These are phyloP conservation scores for Tritrichomonas musculus DNA, from an alignment of 208 protist genomes.

Conservation along the genomic window DNA sequence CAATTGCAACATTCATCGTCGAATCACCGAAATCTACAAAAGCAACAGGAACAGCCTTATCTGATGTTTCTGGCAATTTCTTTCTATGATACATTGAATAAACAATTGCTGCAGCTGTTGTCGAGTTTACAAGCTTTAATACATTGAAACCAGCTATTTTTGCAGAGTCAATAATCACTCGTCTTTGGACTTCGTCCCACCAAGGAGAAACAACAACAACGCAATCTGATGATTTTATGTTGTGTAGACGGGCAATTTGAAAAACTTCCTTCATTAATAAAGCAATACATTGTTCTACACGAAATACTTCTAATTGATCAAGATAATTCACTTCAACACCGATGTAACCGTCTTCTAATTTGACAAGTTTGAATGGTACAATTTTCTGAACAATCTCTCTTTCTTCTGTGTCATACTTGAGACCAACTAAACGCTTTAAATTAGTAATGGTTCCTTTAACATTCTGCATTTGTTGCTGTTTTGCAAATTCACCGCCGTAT, in stretches of 20 bases:
- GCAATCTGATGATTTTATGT: neutral
- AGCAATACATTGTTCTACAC: conserved; percentile 34
- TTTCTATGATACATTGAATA: conserved; percentile 39
- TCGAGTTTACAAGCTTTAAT: conserved; percentile 40
- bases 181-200: conserved; percentile 40
- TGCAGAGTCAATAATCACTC: conserved; percentile 43
- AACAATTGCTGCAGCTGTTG: conserved; percentile 39
- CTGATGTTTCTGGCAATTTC: conserved; percentile 13
- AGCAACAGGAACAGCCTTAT: conserved; percentile 21
- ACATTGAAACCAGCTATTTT: conserved; percentile 41
- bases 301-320: neutral
- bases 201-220: conserved; percentile 43
- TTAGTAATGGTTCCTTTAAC: conserved; percentile 38
- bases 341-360: conserved; percentile 37
- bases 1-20: conserved; percentile 34
- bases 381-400: conserved; percentile 13
- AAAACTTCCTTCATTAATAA: neutral
- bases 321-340: conserved; percentile 40
- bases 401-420: conserved; percentile 26
- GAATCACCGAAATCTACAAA: conserved; percentile 47
- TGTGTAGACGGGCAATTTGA: neutral
- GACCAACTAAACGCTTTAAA: conserved; percentile 43
- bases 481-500: conserved; percentile 36
- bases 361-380: neutral
- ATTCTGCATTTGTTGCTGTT: conserved; percentile 40